These are phyloP conservation scores for Exophiala dermatitidis DNA, from an alignment of 2,329 filamentous ascomycete species.

Conservation along the genomic window DNA sequence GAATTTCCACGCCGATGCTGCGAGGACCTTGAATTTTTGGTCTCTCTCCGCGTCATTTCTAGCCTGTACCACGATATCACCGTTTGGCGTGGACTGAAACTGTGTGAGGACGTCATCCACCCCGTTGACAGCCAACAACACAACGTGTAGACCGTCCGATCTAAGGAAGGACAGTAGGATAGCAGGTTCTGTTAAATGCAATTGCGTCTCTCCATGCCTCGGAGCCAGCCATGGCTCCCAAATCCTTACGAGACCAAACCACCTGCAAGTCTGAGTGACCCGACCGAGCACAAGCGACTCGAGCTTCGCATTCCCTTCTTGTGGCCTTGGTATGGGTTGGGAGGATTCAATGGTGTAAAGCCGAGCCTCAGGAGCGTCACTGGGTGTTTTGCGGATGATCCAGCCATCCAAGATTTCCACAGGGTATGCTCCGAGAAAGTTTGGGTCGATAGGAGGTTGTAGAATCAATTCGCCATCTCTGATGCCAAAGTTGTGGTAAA, in stretches of 20 bases:
- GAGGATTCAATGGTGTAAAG: slow-evolving; percentile 35
- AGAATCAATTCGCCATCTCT: slow-evolving; percentile 40
- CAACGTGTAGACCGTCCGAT: slow-evolving; percentile 63
- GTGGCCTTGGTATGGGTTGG: slow-evolving; percentile 38
- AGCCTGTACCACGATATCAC: slow-evolving; percentile 61
- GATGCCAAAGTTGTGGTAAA: slow-evolving; percentile 36
- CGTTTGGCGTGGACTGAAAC: slow-evolving; percentile 58
- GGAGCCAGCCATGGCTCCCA: slow-evolving; percentile 78
- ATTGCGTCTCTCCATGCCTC: slow-evolving; percentile 64
- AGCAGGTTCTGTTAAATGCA: slow-evolving; percentile 68
- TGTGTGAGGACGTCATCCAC: slow-evolving; percentile 62
- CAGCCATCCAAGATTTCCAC: slow-evolving; percentile 32
- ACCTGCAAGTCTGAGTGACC: slow-evolving; percentile 56
- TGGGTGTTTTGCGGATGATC: slow-evolving; percentile 31
- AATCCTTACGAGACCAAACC: slow-evolving; percentile 73
- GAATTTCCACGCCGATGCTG: slow-evolving; percentile 64
- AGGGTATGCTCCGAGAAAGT: slow-evolving; percentile 29
- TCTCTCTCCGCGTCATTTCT: slow-evolving; percentile 59
- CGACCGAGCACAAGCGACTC: slow-evolving; percentile 39
- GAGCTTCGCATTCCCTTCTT: slow-evolving; percentile 50
- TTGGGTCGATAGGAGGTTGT: slow-evolving; percentile 24
- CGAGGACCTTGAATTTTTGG: slow-evolving; percentile 56
- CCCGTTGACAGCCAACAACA: slow-evolving; percentile 71
- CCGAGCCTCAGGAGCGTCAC: slow-evolving; percentile 37
- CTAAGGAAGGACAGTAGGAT: slow-evolving; percentile 72